phyloP scores from a whole-genome alignment of 2,329 filamentous ascomycete genomes.

The Epicoccum nigrum region DNA sequence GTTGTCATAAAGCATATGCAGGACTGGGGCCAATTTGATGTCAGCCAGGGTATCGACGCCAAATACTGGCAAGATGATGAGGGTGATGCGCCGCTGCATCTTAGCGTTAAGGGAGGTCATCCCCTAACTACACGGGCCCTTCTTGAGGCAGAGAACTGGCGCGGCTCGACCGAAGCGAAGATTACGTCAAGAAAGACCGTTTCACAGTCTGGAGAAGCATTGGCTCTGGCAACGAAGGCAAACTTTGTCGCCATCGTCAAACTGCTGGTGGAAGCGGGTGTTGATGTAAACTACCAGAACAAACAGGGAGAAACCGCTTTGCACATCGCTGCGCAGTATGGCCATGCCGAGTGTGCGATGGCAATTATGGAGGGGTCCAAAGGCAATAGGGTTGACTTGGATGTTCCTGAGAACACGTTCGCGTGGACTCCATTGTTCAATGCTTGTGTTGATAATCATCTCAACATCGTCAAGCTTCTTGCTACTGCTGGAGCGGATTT shows the following conservation, averaged over 20 bases:
- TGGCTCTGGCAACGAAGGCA: slow-evolving; percentile 85
- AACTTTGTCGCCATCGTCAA: slow-evolving; percentile 85
- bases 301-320: slow-evolving; percentile 88
- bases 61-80: slow-evolving; percentile 90
- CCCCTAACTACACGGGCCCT: slow-evolving; percentile 82
- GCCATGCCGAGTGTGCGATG: slow-evolving; percentile 78
- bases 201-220: slow-evolving; percentile 82
- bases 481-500: slow-evolving; percentile 79
- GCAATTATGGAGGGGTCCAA: slow-evolving; percentile 74
- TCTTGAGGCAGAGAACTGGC: slow-evolving; percentile 80
- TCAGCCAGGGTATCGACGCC: slow-evolving; percentile 84
- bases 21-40: slow-evolving; percentile 84
- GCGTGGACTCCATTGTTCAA: slow-evolving; percentile 96
- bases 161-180: slow-evolving; percentile 67
- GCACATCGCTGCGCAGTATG: slow-evolving; percentile 88
- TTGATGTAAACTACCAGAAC: slow-evolving; percentile 93
- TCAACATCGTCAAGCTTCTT: slow-evolving; percentile 75
- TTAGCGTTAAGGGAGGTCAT: slow-evolving; percentile 91
- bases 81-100: slow-evolving; percentile 86
- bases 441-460: slow-evolving; percentile 85
- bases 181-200: slow-evolving; percentile 70
- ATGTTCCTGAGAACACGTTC: slow-evolving; percentile 81
- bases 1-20: slow-evolving; percentile 88
- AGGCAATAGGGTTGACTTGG: slow-evolving; percentile 74
- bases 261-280: slow-evolving; percentile 85